These are phyloP conservation scores for Scolecobasidium constrictum DNA, from an alignment of 2,329 filamentous ascomycete genomes.

Conservation along the genomic window DNA sequence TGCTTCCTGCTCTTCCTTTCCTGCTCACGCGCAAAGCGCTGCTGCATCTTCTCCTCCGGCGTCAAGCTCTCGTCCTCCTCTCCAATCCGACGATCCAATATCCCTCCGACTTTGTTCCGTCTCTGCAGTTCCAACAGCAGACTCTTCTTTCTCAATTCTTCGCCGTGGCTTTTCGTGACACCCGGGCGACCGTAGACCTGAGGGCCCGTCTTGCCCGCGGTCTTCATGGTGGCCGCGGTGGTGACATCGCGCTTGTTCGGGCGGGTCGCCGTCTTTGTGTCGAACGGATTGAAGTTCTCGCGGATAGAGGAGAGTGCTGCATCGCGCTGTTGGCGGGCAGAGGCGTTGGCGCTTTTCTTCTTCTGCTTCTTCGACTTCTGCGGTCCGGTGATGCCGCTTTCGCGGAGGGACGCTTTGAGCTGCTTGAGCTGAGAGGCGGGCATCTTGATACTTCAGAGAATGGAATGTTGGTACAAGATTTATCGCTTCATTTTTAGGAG, in stretches of 20 bases:
- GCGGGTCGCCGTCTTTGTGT: slow-evolving; percentile 69
- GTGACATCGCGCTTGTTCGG: slow-evolving; percentile 80
- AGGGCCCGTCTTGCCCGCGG: slow-evolving; percentile 25
- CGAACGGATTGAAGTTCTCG: slow-evolving; percentile 96
- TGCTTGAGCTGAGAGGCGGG: slow-evolving; percentile 93
- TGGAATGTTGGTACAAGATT: no score
- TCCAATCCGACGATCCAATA: slow-evolving; percentile 87
- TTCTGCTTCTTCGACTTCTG: slow-evolving; percentile 95
- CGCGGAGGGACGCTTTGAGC: slow-evolving; percentile 79
- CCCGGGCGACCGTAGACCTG: slow-evolving; percentile 64
- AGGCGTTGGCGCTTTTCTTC: slow-evolving; percentile 52
- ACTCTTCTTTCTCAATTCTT: slow-evolving; percentile 75
- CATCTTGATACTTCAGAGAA: no score
- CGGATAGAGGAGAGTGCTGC: slow-evolving; percentile 76
- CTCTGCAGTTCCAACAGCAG: slow-evolving; percentile 82
- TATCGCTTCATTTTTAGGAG: no score
- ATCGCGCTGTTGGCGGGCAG: slow-evolving; percentile 67
- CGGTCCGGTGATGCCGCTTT: slow-evolving; percentile 81
- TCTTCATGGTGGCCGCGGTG: slow-evolving; percentile 48
- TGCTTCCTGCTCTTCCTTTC: slow-evolving; percentile 62
- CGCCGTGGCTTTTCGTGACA: slow-evolving; percentile 72
- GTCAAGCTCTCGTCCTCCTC: slow-evolving; percentile 93
- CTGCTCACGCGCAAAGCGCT: slow-evolving; percentile 84
- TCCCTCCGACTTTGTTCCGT: slow-evolving; percentile 82
- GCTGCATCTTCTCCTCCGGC: slow-evolving; percentile 81